Percentiles rank a stretch among this genome's conserved stretches.
Evolutionary conservation across 148 eudicot species (phyloP).

Genomic region (Rhododendron griersonianum): DNA sequence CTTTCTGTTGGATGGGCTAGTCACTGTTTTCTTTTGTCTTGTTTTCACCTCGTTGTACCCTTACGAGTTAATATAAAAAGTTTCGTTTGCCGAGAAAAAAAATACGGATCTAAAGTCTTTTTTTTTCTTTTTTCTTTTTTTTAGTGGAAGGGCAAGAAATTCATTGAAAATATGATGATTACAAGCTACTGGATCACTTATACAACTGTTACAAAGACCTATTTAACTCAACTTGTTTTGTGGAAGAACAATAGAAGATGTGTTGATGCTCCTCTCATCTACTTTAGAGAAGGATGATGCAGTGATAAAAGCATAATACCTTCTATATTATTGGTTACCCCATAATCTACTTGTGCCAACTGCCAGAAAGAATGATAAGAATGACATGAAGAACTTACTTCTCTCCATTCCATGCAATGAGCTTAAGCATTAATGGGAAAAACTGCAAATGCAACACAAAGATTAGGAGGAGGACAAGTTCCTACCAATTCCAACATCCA

Average conservation of each 20-base stretch:
- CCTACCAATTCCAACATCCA: background rate
- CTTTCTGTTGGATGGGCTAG: too few species aligned
- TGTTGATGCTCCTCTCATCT: background rate
- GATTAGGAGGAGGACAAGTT: constrained; percentile 10
- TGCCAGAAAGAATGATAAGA: background rate
- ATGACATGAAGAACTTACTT: constrained; percentile 48
- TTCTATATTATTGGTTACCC: background rate
- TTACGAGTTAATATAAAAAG: too few species aligned
- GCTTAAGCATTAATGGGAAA: constrained; percentile 86
- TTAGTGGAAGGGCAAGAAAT: too few species aligned
- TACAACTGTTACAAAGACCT: too few species aligned
- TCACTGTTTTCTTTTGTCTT: too few species aligned
- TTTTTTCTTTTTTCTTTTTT: too few species aligned
- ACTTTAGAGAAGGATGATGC: background rate
- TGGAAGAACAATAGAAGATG: background rate
- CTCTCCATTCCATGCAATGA: constrained; percentile 95
- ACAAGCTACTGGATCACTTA: too few species aligned
- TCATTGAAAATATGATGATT: too few species aligned
- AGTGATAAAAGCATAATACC: background rate
- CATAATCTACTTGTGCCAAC: background rate
- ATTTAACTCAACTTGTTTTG: background rate
- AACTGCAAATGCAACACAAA: constrained; percentile 53
- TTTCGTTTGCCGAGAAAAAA: too few species aligned
- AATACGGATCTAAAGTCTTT: too few species aligned
- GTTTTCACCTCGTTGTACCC: too few species aligned